Evolutionary conservation across 179 eudicot genomes (phyloP).

Genomic region (Silene noctiflora): DNA sequence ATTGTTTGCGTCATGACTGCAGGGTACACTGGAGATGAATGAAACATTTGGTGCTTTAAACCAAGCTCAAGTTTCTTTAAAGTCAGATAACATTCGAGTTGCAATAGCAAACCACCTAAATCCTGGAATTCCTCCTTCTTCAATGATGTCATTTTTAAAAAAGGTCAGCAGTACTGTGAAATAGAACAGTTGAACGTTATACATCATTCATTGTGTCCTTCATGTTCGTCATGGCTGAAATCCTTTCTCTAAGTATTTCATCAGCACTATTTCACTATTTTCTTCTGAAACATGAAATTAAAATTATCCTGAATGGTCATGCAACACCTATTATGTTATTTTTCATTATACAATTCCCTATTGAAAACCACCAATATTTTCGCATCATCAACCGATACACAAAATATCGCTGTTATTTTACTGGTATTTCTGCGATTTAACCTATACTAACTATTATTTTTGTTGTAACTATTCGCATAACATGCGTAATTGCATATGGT

Average conservation of each 20-base stretch:
- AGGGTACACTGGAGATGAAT: slow-evolving; percentile 33
- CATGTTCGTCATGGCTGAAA: background rate
- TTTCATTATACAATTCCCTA: too few relatives aligned
- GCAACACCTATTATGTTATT: background rate
- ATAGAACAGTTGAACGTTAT: background rate
- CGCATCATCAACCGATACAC: background rate
- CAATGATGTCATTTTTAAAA: slow-evolving; percentile 72
- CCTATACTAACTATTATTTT: background rate
- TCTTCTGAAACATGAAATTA: background rate
- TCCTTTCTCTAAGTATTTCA: background rate
- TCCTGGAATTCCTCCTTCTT: slow-evolving; percentile 54
- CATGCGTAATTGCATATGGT: background rate
- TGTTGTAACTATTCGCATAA: background rate
- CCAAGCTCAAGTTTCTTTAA: slow-evolving; percentile 34
- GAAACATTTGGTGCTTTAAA: slow-evolving; percentile 35
- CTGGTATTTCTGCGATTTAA: background rate
- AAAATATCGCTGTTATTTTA: background rate
- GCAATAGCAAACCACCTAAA: slow-evolving; percentile 35
- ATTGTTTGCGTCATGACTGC: slow-evolving; percentile 17
- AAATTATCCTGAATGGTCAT: background rate
- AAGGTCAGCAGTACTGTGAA: slow-evolving; percentile 44
- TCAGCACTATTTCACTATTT: too few relatives aligned
- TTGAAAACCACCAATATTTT: too few relatives aligned
- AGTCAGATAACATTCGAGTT: slow-evolving; percentile 29
- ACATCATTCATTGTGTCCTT: background rate